These are phyloP conservation scores for Paraleonurus japonicus DNA, from an alignment of 257 asterid species.

Conservation along the genomic window DNA sequence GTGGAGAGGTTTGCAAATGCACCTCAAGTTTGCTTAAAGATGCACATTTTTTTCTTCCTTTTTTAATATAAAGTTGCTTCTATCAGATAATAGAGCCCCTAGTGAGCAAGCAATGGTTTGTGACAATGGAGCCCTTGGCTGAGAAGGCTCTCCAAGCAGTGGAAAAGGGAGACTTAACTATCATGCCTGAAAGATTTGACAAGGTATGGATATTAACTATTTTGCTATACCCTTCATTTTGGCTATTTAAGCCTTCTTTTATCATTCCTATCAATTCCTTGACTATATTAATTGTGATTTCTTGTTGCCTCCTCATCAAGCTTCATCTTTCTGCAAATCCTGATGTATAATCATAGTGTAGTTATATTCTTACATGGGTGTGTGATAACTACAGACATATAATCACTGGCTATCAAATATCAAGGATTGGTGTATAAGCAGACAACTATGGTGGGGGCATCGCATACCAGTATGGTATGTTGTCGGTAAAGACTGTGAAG, in stretches of 20 bases:
- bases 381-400: constrained; percentile 61
- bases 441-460: constrained; percentile 99
- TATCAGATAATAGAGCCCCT: constrained; percentile 92
- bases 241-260: constrained; percentile 12
- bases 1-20: constrained; percentile 80
- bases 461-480: constrained; percentile 98
- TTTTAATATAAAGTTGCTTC: constrained; percentile 27
- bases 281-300: constrained; percentile 17
- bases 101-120: constrained; percentile 98
- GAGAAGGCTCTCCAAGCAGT: constrained; percentile 94
- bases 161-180: constrained; percentile 79
- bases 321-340: constrained; percentile 18
- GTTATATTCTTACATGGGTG: constrained; percentile 29
- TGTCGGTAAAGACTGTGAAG: constrained; percentile 82
- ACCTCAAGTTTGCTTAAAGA: constrained; percentile 15
- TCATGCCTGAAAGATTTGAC: constrained; percentile 94
- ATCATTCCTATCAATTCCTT: constrained; percentile 8
- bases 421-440: constrained; percentile 99
- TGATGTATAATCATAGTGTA: constrained; percentile 6
- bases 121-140: constrained; percentile 93
- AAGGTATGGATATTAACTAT: constrained; percentile 47
- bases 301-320: constrained; percentile 14
- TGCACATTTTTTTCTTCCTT: constrained; percentile 23
- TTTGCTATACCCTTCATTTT: constrained; percentile 21
- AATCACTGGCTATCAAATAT: constrained; percentile 95